phyloP scores from a whole-genome alignment of 805 yeast genomes.

The Gaillardinia entomophila region DNA sequence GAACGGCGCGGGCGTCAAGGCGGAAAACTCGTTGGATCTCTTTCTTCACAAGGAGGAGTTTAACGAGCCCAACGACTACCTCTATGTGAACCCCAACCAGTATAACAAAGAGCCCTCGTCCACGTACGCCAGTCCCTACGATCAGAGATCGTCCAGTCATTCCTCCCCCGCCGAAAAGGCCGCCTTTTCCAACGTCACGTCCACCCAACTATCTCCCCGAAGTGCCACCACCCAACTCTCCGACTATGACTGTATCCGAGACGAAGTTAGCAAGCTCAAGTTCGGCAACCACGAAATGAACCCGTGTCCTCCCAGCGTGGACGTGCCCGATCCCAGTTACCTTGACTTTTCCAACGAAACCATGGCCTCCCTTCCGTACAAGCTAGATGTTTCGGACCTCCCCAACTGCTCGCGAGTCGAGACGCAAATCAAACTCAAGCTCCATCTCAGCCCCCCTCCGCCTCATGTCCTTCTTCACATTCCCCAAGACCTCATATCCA shows the following conservation, averaged over 20 bases:
- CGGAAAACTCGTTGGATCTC: slow-evolving; percentile 1
- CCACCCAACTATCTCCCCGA: background rate
- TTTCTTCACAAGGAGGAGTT: slow-evolving; percentile 1
- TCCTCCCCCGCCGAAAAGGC: background rate
- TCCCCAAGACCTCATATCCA: slow-evolving; percentile 83
- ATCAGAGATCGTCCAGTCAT: background rate
- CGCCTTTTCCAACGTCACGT: no score
- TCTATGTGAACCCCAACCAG: background rate
- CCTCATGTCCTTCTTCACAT: slow-evolving; percentile 66
- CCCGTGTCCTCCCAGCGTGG: slow-evolving; percentile 27
- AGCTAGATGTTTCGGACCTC: slow-evolving; percentile 50
- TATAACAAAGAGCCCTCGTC: background rate
- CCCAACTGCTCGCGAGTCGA: slow-evolving; percentile 89
- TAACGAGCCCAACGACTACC: background rate
- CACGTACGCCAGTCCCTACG: background rate
- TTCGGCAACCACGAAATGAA: slow-evolving; percentile 44
- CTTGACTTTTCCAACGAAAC: slow-evolving; percentile 33
- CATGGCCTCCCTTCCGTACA: slow-evolving; percentile 40
- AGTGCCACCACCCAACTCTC: slow-evolving; percentile 6
- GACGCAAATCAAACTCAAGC: slow-evolving; percentile 80
- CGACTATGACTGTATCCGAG: slow-evolving; percentile 41
- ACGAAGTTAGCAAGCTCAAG: slow-evolving; percentile 45
- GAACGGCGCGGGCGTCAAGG: background rate
- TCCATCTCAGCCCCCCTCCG: slow-evolving; percentile 72
- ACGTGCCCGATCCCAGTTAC: slow-evolving; percentile 25